Conservation (phyloP, 768 basidiomycete genomes). For the Kwoniella botswanensis region DNA sequence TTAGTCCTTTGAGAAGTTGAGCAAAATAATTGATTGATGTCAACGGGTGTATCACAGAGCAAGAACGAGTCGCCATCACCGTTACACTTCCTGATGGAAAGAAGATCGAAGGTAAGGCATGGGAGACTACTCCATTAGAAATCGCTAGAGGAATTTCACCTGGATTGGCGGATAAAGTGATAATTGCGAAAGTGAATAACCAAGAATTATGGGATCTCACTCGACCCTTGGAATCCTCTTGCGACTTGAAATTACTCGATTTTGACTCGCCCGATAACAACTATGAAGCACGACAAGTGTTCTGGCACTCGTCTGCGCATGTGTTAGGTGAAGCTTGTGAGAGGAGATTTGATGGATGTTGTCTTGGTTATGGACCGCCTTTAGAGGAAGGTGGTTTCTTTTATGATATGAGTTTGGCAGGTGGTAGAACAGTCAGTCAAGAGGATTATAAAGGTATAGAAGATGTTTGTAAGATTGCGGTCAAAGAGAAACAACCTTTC, state of each 20-base stretch:
- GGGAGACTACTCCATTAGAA: conserved; percentile 93
- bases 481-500: conserved; percentile 98
- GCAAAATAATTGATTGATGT: neutral
- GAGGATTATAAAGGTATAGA: conserved; percentile 88
- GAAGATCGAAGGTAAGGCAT: conserved; percentile 79
- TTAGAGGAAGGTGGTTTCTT: conserved; percentile 95
- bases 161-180: conserved; percentile 81
- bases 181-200: conserved; percentile 82
- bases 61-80: conserved; percentile 80
- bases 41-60: conserved; percentile 54
- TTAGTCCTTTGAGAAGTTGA: too few relatives aligned
- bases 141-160: conserved; percentile 86
- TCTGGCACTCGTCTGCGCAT: conserved; percentile 99
- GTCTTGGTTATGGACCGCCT: conserved; percentile 94
- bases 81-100: conserved; percentile 87
- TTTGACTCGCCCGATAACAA: conserved; percentile 67
- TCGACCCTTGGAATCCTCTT: conserved; percentile 84
- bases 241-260: conserved; percentile 81
- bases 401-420: conserved; percentile 81
- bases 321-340: conserved; percentile 96
- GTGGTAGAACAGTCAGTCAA: conserved; percentile 71
- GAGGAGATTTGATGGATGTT: conserved; percentile 87
- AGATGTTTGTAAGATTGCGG: conserved; percentile 79
- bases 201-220: conserved; percentile 87
- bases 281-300: conserved; percentile 83